Conservation (phyloP, 495 filamentous ascomycete species). For the Tetracladium marchalianum region DNA sequence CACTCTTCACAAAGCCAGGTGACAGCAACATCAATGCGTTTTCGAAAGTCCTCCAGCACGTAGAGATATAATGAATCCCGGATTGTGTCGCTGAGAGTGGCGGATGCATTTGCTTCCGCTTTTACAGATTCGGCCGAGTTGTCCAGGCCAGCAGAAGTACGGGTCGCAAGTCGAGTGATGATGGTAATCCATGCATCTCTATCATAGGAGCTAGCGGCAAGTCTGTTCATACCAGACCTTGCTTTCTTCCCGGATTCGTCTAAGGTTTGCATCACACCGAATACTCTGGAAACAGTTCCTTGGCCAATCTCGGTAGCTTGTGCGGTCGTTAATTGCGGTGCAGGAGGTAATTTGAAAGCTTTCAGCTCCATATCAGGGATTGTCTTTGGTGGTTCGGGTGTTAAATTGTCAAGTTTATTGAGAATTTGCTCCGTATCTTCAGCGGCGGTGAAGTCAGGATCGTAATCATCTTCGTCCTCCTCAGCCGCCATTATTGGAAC, state of each 20-base stretch:
- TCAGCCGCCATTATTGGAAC: slow-evolving; percentile 39
- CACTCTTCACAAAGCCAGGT: slow-evolving; percentile 95
- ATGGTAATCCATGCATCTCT: slow-evolving; percentile 86
- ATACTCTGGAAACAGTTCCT: slow-evolving; percentile 62
- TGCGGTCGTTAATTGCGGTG: slow-evolving; percentile 57
- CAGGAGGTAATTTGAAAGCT: slow-evolving; percentile 70
- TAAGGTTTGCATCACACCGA: slow-evolving; percentile 60
- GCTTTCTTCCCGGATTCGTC: slow-evolving; percentile 47
- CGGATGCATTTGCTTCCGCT: slow-evolving; percentile 28
- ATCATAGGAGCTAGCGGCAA: slow-evolving; percentile 79
- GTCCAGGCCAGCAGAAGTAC: slow-evolving; percentile 60
- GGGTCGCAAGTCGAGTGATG: slow-evolving; percentile 75
- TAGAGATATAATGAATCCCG: slow-evolving; percentile 73
- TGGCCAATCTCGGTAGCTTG: slow-evolving; percentile 59
- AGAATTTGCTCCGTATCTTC: slow-evolving; percentile 64
- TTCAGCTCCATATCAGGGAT: slow-evolving; percentile 37
- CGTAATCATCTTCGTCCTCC: slow-evolving; percentile 87
- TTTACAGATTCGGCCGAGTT: slow-evolving; percentile 35
- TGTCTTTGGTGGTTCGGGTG: slow-evolving; percentile 35
- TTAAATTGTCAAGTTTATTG: slow-evolving; percentile 57
- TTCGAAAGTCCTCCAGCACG: slow-evolving; percentile 82
- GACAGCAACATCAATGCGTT: slow-evolving; percentile 75
- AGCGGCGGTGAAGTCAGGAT: slow-evolving; percentile 66
- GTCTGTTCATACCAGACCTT: slow-evolving; percentile 63
- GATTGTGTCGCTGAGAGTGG: slow-evolving; percentile 51